Evolutionary conservation across 306 rosid species (phyloP), one percentile per base, ranked within the genome.

Genomic region (Fragaria vesca): DNA sequence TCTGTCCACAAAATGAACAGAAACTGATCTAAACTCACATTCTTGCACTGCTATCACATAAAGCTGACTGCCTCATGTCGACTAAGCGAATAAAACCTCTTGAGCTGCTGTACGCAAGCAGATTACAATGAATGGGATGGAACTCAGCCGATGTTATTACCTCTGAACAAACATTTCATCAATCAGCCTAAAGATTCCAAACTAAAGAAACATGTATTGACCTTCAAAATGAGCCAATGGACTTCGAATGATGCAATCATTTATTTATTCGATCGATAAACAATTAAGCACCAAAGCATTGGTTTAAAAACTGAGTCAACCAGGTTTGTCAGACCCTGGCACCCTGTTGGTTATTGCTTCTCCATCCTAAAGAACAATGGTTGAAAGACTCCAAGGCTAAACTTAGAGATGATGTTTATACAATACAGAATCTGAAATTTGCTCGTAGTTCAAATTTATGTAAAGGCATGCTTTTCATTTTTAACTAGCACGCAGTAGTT

Each of bases 41-140:
- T 80, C 74, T 73, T 60, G 90, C 90, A 80, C 84, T 77, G 67
- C 83, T 82, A 69, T 89, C 97, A 72, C 93, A 89, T 83, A 82
- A 76, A 48, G 93, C 90, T 48, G 93, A 85, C 67, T 77, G 88
- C 57, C 96, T 86, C 93, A 91, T 84, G 89, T 91, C 97, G 72
- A 76, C 89, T 40, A 89, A 84, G 71, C 87, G 91, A 81, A 91
- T 86, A 43, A 85, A 80, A 40, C 97, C 97, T 82, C 87, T 86
- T 63, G 97, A 91, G 89, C 93, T 85, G 82, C 92, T 84, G 82
- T 89, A 87, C 66, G 93, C 91, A 61, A 91, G 90, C 78, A 89
- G 76, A 84, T 91, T 91, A 79, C 97, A 91, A 72, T 89, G 97
- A 80, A 82, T 40, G 13, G 92, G 97, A 87, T 89, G 92, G 81